Evolutionary conservation across 805 yeast species (phyloP).

Genomic region (Metschnikowia noctiluminum): DNA sequence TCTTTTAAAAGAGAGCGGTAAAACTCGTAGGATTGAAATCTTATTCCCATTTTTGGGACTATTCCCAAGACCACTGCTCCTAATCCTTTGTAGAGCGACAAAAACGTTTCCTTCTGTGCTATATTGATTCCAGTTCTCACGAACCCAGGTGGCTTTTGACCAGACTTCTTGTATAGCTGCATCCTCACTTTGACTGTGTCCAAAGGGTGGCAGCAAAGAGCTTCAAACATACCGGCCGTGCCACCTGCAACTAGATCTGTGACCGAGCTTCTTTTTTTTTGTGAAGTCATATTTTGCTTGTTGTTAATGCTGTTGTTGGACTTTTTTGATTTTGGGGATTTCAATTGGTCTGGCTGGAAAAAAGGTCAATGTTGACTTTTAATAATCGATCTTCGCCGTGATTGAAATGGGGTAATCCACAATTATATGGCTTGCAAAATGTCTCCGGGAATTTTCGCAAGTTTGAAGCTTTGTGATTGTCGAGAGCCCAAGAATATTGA

Average conservation of each 20-base stretch:
- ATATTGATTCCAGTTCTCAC: conserved; percentile 76
- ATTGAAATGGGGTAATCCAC: too few species aligned
- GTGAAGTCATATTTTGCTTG: conserved; percentile 14
- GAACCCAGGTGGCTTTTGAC: conserved; percentile 84
- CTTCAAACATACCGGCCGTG: conserved; percentile 94
- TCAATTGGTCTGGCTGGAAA: too few species aligned
- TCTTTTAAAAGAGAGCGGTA: conserved; percentile 69
- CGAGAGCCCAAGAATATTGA: too few species aligned
- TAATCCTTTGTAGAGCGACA: conserved; percentile 89
- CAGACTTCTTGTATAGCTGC: conserved; percentile 78
- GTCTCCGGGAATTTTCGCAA: too few species aligned
- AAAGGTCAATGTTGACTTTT: too few species aligned
- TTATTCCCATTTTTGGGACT: conserved; percentile 96
- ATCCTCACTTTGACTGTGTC: conserved; percentile 96
- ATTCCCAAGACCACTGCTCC: conserved; percentile 98
- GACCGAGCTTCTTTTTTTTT: conserved; percentile 40
- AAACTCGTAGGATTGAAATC: conserved; percentile 92
- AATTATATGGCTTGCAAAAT: too few species aligned
- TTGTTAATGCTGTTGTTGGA: too few species aligned
- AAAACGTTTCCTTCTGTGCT: conserved; percentile 72
- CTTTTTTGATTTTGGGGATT: too few species aligned
- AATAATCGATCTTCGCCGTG: too few species aligned
- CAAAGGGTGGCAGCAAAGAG: conserved; percentile 96
- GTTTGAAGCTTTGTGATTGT: too few species aligned
- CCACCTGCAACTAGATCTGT: conserved; percentile 89